Evolutionary conservation across 148 eudicot species (phyloP), one percentile per base, ranked within the genome.

Genomic region (Vaccinium corymbosum): DNA sequence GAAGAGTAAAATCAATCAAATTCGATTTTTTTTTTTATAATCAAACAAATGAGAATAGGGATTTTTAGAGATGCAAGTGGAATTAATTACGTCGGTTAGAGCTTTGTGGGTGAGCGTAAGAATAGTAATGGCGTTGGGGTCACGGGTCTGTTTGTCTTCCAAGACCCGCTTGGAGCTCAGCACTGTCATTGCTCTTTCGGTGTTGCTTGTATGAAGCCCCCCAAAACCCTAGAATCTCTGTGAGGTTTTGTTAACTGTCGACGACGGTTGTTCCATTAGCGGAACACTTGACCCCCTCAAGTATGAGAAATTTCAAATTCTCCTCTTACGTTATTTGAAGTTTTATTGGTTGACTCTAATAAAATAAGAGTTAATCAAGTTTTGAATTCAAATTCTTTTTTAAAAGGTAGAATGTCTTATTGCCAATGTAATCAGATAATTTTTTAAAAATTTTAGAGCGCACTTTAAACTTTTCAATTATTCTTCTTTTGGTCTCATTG

Each of bases 41-140:
- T 32, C 27, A 56, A 85, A 32, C 52, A 20, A 46, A 16, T n/a
- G 5, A 52, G 16, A 64, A n/a, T 81, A 22, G 55, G 56, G 70
- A n/a, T 35, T 35, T 59, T 35, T 35, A 71, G 64, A 25, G n/a
- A 53, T 70, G 6, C 32, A 20, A 66, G 0, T 6, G 27, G 42
- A 51, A 64, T 1, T 29, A 32, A 78, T 76, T 83, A 94, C 98
- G 91, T 91, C 88, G 7, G 98, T 86, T 29, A 96, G 91, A 81
- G 98, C 93, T 91, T 89, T 96, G 87, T 90, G 95, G 35, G 87
- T 90, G 77, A 96, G 93, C 25, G 87, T 62, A 16, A 96, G 90
- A 66, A 94, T 83, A 16, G 89, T 88, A 22, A 93, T 87, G 78
- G 93, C 83, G 83, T 79, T 82, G 16, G 91, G 81, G 61, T 93